Base-by-base conservation (phyloP, 345 rosid genomes). In the Reutealis trisperma region DNA sequence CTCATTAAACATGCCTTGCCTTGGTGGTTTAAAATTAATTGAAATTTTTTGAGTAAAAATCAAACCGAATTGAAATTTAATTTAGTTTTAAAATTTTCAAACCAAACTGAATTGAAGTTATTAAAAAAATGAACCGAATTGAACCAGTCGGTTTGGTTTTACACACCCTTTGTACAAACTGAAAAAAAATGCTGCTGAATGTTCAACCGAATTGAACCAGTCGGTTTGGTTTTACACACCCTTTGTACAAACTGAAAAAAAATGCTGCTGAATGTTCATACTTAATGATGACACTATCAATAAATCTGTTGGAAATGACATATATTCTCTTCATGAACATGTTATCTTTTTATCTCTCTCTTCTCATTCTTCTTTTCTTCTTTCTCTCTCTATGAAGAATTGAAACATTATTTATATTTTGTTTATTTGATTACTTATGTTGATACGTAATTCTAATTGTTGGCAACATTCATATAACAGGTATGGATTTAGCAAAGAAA, bases 401-500 rank as follows among this genome's bases (percentile, higher is more conserved):
- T 24, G 34, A 16, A 45, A 66, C 32, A 44, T 51, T 34, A 63
- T 9, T 34, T 42, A 15, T 57, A 1, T 34, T 41, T 73, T 68
- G 79, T 67, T 72, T 70, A 47, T 11, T 69, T 10, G 30, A 42
- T 59, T 80, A 24, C 57, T 77, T 79, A 30, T 84, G 44, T 44
- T 74, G 41, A 63, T 6, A 45, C 32, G 14, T 49, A 0, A 24
- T 41, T 73, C 68, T 81, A 67, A 75, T 70, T 64, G 18, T 64
- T 13, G 27, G 24, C 68, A 78, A 24, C 57, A 76, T 80, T 49
- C 83, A 30, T 82, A 32, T 75, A 74, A 77, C 91, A 94, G 97
- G 89, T 94, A 92, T 82, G 97, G 98, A 13, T 94, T 94, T 78
- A 94, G 94, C 93, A 88, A 88, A 86, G 92, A 92, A 73, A 75